A percentile compares a stretch with the other conserved stretches of the same genome.
phyloP scores from a whole-genome alignment of 495 filamentous ascomycete species.

The Aspergillus kassunensis region DNA sequence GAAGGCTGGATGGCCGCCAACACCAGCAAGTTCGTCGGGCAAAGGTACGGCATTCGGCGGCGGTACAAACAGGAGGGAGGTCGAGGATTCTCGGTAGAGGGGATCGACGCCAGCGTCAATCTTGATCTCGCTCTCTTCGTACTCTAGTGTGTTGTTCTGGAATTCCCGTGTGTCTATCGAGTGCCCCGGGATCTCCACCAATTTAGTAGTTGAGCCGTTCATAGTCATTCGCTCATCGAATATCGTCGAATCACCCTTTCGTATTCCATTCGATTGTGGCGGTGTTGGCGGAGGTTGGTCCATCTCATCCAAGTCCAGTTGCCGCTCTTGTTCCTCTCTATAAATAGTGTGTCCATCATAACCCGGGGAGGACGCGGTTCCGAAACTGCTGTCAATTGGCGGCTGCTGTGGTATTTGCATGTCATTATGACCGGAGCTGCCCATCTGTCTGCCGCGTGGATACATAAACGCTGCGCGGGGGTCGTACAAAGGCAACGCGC shows the following conservation, averaged over 20 bases:
- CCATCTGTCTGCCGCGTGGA: conserved; percentile 11
- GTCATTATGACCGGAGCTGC: background rate
- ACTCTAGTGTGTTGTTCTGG: background rate
- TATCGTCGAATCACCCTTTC: background rate
- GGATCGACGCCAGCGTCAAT: conserved; percentile 18
- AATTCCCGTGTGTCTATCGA: background rate
- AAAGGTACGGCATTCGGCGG: conserved; percentile 4
- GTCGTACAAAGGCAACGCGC: conserved; percentile 20
- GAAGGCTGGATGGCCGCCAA: conserved; percentile 19
- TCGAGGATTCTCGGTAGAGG: conserved; percentile 7
- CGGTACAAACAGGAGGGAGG: conserved; percentile 3
- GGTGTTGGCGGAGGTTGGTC: background rate
- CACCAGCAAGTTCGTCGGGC: conserved; percentile 20
- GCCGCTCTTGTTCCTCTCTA: background rate
- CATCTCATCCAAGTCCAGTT: background rate
- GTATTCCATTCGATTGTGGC: background rate
- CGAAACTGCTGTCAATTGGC: background rate
- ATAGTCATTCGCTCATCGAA: conserved; percentile 2
- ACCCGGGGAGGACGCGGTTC: background rate
- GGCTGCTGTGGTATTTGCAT: background rate
- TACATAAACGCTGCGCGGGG: conserved; percentile 14
- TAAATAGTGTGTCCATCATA: background rate
- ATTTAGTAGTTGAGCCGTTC: background rate
- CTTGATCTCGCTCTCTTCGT: conserved; percentile 17
- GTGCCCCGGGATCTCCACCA: background rate